Evolutionary conservation across 257 asterid species (phyloP).

Genomic region (Jacaranda mimosifolia): DNA sequence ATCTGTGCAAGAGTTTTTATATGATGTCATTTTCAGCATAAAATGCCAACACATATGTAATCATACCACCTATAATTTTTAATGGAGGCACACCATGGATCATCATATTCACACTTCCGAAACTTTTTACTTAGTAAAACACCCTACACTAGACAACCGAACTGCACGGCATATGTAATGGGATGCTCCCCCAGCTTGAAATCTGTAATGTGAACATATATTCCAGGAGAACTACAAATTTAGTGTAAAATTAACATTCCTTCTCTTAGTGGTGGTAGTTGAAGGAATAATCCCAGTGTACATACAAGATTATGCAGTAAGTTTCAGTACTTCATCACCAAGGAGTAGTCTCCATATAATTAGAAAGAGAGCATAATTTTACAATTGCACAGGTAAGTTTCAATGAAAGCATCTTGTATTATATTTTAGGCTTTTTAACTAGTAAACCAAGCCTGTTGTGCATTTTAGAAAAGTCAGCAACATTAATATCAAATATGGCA

Average conservation of each 20-base stretch:
- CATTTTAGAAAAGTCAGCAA: conserved; percentile 20
- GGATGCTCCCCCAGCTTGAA: conserved; percentile 21
- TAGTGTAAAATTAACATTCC: not conserved
- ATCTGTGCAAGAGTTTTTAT: conserved; percentile 21
- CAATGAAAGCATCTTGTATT: not conserved
- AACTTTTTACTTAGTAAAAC: conserved; percentile 17
- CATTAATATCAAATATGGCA: not conserved
- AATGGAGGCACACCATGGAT: conserved; percentile 3
- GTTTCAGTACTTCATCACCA: not conserved
- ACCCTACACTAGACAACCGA: conserved; percentile 24
- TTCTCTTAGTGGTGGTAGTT: not conserved
- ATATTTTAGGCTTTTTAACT: not conserved
- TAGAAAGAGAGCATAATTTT: conserved; percentile 1
- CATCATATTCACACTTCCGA: conserved; percentile 10
- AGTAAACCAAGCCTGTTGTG: not conserved
- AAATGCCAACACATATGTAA: conserved; percentile 14
- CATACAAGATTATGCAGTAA: not conserved
- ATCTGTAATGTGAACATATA: conserved; percentile 2
- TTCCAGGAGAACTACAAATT: conserved; percentile 9
- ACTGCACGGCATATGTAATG: not conserved
- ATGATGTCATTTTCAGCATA: conserved; percentile 20
- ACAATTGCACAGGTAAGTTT: not conserved
- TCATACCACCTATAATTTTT: conserved; percentile 18
- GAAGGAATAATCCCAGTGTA: not conserved
- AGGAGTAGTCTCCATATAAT: conserved; percentile 6